phyloP scores from a whole-genome alignment of 352 stramenopile species.

The Phytophthora tentaculata region DNA sequence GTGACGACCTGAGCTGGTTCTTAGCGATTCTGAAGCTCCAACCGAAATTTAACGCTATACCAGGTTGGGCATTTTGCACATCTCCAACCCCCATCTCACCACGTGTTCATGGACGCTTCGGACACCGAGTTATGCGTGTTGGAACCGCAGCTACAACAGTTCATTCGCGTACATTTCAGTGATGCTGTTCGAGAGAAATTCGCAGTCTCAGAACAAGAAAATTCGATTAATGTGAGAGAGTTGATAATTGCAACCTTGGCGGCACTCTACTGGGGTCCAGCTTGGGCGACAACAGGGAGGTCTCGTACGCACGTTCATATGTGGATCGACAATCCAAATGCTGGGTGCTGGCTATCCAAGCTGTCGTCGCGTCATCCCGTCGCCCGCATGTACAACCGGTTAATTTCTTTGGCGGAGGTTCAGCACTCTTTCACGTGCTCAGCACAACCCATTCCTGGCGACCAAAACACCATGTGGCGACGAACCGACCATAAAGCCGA shows the following conservation, averaged over 20 bases:
- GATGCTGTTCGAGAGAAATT: neutral
- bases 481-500: too few species aligned
- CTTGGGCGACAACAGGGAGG: neutral
- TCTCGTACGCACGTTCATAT: slow-evolving; percentile 4
- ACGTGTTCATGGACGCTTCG: slow-evolving; percentile 19
- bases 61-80: slow-evolving; percentile 10
- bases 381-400: slow-evolving; percentile 5
- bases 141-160: slow-evolving; percentile 2
- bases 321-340: slow-evolving; percentile 14
- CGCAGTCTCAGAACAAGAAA: neutral
- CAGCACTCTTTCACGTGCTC: slow-evolving; percentile 7
- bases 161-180: slow-evolving; percentile 7
- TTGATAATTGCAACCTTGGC: slow-evolving; percentile 6
- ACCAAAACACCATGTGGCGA: slow-evolving; percentile 9
- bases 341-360: slow-evolving; percentile 3
- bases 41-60: slow-evolving; percentile 6
- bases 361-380: neutral
- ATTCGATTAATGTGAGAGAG: slow-evolving; percentile 22
- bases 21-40: neutral
- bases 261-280: neutral
- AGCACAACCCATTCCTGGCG: slow-evolving; percentile 11
- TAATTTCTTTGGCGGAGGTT: slow-evolving; percentile 14
- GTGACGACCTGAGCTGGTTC: slow-evolving; percentile 7
- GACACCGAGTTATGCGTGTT: slow-evolving; percentile 13
- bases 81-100: neutral